A percentile compares a stretch with the other conserved stretches of the same genome.
phyloP scores from a whole-genome alignment of 2,329 filamentous ascomycete species.

The Aspergillus alliaceus region DNA sequence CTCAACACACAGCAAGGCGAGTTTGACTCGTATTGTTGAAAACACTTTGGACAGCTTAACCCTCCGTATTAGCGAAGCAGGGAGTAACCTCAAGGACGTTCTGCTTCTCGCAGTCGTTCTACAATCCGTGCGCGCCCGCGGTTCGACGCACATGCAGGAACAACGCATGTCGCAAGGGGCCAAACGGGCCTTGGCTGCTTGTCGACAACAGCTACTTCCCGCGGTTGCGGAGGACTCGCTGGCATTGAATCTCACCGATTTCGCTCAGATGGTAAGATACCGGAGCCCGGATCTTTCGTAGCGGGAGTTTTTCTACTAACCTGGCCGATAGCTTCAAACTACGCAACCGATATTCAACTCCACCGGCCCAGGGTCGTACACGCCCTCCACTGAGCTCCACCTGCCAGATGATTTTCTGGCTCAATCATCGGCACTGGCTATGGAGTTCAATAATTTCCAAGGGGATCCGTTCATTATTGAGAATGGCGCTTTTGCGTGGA shows the following conservation, averaged over 20 bases:
- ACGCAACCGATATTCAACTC: conserved; percentile 1
- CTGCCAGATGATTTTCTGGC: conserved; percentile 12
- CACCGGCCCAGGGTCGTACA: background rate
- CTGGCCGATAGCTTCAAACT: conserved; percentile 2
- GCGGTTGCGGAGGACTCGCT: conserved; percentile 1
- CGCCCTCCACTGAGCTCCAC: background rate
- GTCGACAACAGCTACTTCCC: conserved; percentile 19
- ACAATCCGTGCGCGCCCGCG: conserved; percentile 29
- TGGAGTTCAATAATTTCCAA: conserved; percentile 19
- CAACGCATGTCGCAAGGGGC: conserved; percentile 27
- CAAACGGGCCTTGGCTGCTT: conserved; percentile 20
- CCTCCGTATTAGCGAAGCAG: conserved; percentile 25
- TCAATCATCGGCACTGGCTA: conserved; percentile 11
- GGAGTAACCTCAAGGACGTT: conserved; percentile 32
- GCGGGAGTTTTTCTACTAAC: background rate
- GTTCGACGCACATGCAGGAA: conserved; percentile 24
- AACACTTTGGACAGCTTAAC: conserved; percentile 29
- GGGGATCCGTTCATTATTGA: conserved; percentile 20
- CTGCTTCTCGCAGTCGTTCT: conserved; percentile 30
- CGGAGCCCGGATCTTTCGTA: too few relatives aligned
- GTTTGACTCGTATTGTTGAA: conserved; percentile 27
- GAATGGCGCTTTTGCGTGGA: conserved; percentile 13
- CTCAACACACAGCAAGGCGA: conserved; percentile 21
- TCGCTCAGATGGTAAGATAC: conserved; percentile 7
- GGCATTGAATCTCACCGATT: background rate